These are phyloP conservation scores for Sarcocystis neurona DNA, from an alignment of 169 alveolate species.

Conservation along the genomic window DNA sequence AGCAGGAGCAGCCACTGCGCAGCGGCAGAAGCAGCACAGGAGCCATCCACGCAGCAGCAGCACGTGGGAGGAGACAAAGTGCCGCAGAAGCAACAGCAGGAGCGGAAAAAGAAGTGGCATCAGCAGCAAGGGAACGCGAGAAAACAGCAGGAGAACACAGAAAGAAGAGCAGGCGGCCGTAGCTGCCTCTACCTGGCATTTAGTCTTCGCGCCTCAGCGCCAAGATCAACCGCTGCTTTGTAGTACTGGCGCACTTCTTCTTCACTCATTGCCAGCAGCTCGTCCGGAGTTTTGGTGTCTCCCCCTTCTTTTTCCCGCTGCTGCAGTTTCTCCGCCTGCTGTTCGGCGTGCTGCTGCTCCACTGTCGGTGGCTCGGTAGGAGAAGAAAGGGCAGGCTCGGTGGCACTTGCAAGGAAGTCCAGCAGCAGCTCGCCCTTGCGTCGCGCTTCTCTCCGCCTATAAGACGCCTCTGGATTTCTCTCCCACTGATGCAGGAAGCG, in stretches of 20 bases:
- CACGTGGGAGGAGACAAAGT: too few relatives aligned
- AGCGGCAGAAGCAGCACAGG: too few relatives aligned
- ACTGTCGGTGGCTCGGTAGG: too few relatives aligned
- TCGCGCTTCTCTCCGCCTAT: background rate
- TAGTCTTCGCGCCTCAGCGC: background rate
- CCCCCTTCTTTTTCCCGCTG: background rate
- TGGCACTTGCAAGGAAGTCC: too few relatives aligned
- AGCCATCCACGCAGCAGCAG: too few relatives aligned
- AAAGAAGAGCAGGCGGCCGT: background rate
- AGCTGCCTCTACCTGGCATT: background rate
- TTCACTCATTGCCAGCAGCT: background rate
- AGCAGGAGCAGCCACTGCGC: too few relatives aligned
- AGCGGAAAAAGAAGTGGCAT: background rate
- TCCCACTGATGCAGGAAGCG: slow-evolving; percentile 12
- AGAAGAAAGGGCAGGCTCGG: too few relatives aligned
- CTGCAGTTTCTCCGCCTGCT: too few relatives aligned
- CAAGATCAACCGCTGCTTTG: background rate
- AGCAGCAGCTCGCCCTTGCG: background rate
- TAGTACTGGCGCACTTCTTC: background rate
- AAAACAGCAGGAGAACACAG: background rate
- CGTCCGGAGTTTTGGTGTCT: too few relatives aligned
- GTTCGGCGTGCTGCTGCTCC: too few relatives aligned
- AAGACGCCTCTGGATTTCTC: background rate
- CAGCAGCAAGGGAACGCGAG: background rate
- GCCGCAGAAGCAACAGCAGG: too few relatives aligned